Percentiles rank a stretch among this genome's conserved stretches.
These are phyloP conservation scores for Murraya koenigii DNA, from an alignment of 345 rosid species.

Conservation along the genomic window DNA sequence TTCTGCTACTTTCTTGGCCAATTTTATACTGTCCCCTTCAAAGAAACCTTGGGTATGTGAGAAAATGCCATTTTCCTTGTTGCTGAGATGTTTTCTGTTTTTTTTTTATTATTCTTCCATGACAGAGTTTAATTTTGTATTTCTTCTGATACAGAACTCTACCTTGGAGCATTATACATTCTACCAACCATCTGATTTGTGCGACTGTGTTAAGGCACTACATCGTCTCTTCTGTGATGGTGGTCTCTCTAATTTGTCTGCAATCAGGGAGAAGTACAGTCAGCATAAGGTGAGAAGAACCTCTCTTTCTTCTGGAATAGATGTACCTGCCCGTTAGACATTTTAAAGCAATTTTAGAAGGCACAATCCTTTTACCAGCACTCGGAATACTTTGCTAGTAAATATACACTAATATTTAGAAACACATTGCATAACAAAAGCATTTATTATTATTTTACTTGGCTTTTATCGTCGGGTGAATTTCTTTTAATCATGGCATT, in stretches of 20 bases:
- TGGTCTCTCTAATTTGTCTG: slow-evolving; percentile 17
- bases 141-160: slow-evolving; percentile 19
- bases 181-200: slow-evolving; percentile 26
- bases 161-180: slow-evolving; percentile 25
- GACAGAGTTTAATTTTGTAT: not conserved
- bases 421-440: not conserved
- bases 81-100: not conserved
- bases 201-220: slow-evolving; percentile 27
- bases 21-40: slow-evolving; percentile 26
- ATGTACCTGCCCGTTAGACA: not conserved
- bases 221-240: slow-evolving; percentile 22
- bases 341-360: not conserved
- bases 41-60: slow-evolving; percentile 35
- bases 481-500: not conserved
- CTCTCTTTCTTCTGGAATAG: not conserved
- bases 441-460: not conserved
- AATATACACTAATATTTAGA: not conserved
- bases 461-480: no score
- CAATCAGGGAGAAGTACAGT: slow-evolving; percentile 34
- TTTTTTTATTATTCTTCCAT: not conserved
- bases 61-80: not conserved
- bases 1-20: slow-evolving; percentile 37
- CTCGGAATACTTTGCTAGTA: not conserved
- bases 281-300: slow-evolving; percentile 25
- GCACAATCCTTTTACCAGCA: not conserved